Evolutionary conservation across 2,329 filamentous ascomycete species (phyloP), one percentile per base, ranked within the genome.

Genomic region (Alternaria sp.): DNA sequence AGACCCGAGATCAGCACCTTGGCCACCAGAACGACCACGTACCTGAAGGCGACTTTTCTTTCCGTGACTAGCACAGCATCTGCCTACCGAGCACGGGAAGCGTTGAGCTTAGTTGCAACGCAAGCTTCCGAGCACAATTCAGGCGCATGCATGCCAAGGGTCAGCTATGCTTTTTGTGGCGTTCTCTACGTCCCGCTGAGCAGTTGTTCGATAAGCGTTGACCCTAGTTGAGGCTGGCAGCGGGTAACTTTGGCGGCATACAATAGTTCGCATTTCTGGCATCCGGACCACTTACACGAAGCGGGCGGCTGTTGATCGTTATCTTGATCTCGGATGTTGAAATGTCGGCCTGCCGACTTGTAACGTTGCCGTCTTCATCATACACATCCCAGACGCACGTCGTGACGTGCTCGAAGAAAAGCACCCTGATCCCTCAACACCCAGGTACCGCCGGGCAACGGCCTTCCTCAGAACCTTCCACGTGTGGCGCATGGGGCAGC

Each of bases 1-100:
- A 65, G 63, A 69, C 46, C 66, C 69, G 68, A 70, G 63, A 70
- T 70, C 67, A 62, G 51, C 66, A 45, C 46, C 59, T 66, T 62
- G 56, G 57, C 62, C 43, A 33, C 56, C 51, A 54, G 45, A 61
- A 55, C 44, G 21, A 25, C 30, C 56, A 61, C 55, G 41, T 55
- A 51, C 41, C 47, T 46, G 15, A 47, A 44, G 33, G 43, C 23
- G 21, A 28, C 54, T 54, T 44, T 33, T 54, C 49, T 49, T 53
- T 30, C 26, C 20, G 54, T 41, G 25, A 30, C 37, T 63, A 26
- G 50, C 58, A 61, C 57, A 12, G 26, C 61, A 53, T 58, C 43
- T 47, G 18, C 37, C 12, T 50, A 51, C 26, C 37, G 37, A 30
- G 30, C 20, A 41, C 50, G 43, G 53, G 43, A 55, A 47, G 46